Evolutionary conservation across 164 flowering plant genomes (phyloP).

Genomic region (Chimonanthus praecox): DNA sequence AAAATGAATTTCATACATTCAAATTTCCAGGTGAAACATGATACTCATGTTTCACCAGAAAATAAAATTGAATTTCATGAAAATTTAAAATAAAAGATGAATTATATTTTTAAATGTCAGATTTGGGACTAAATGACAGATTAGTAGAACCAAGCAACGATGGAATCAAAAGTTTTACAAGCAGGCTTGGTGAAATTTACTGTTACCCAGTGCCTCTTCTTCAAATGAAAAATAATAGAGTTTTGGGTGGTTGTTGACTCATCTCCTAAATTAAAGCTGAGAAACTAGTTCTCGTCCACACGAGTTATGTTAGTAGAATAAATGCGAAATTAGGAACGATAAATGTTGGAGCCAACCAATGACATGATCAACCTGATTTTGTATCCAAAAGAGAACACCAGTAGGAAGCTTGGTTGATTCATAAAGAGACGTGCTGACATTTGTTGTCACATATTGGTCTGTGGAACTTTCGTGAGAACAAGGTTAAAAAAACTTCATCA

Average conservation of each 20-base stretch:
- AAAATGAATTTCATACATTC: not conserved
- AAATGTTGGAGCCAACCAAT: not conserved
- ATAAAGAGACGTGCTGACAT: too few species aligned
- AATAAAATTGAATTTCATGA: not conserved
- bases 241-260: not conserved
- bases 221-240: not conserved
- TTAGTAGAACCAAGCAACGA: not conserved
- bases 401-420: too few species aligned
- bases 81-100: not conserved
- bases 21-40: not conserved
- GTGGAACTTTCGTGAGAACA: not conserved
- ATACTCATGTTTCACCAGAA: not conserved
- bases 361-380: not conserved
- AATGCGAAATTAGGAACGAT: not conserved
- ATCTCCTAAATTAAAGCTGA: not conserved
- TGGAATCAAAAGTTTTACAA: not conserved
- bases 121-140: not conserved
- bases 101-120: not conserved
- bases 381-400: too few species aligned
- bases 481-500: not conserved
- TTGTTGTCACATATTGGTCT: too few species aligned
- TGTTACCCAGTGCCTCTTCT: not conserved
- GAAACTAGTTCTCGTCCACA: not conserved
- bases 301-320: not conserved
- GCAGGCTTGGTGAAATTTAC: not conserved